Evolutionary conservation across 768 basidiomycete genomes (phyloP), one percentile per base, ranked within the genome.

Genomic region (Termitomyces heimii): DNA sequence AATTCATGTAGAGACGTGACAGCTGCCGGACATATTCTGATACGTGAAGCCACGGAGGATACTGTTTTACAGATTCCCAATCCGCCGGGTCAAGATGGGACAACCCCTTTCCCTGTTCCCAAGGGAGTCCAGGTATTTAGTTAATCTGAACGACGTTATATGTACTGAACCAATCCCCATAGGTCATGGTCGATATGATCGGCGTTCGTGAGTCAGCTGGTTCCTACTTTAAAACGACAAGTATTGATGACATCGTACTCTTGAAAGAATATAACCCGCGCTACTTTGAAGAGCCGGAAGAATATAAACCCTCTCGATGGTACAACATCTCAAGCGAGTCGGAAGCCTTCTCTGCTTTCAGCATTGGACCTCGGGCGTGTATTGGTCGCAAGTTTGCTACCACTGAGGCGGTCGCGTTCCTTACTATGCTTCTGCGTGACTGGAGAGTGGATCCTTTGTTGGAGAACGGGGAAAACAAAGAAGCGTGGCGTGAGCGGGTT

Each of bases 321-420:
- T 70, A 78, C 49, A 76, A 72, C 4, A 60, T 75, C 18, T 62
- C 73, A 1, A 69, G 61, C 24, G 78, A 78, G 7, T 77, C 76
- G 0, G 78, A 79, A 44, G 63, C 65, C 0, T 76, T 79, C 58
- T 73, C 76, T 6, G 78, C 76, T 10, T 81, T 82, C 67, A 77
- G 80, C 60, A 63, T 78, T 24, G 79, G 78, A 69, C 80, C 81
- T 31, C 75, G 82, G 16, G 72, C 73, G 5, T 86, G 84, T 59
- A 67, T 83, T 13, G 84, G 83, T 5, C 70, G 80, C 29, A 81
- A 76, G 58, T 85, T 86, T 60, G 80, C 83, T 3, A 72, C 74
- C 0, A 75, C 72, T 0, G 82, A 85, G 62, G 72, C 75, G 2
- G 75, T 84, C 18, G 76, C 74, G 49, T 81, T 85, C 70, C 72